A percentile compares a stretch with the other conserved stretches of the same genome.
These are phyloP conservation scores for Xylaria sp. DNA, from an alignment of 2,329 filamentous ascomycete genomes.

Conservation along the genomic window DNA sequence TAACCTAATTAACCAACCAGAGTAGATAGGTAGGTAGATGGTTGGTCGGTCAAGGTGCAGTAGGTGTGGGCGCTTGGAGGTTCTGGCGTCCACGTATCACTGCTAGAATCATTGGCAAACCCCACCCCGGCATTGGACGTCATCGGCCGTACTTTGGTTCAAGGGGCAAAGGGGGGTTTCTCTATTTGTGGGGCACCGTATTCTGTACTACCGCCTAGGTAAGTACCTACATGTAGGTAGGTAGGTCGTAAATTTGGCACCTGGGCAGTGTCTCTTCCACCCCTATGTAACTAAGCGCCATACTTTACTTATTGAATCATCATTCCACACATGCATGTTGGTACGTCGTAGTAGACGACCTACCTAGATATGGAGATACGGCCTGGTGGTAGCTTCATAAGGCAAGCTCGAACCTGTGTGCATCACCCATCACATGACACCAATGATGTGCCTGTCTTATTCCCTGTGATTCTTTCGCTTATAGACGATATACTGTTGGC, in stretches of 20 bases:
- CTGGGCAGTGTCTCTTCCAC: too few species aligned
- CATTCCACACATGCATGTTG: background rate
- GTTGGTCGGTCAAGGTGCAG: background rate
- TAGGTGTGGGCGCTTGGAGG: slow-evolving; percentile 26
- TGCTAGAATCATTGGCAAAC: slow-evolving; percentile 4
- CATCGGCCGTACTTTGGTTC: slow-evolving; percentile 13
- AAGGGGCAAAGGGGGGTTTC: slow-evolving; percentile 8
- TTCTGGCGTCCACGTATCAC: slow-evolving; percentile 20
- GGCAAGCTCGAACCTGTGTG: background rate
- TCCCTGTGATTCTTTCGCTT: background rate
- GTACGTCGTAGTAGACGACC: background rate
- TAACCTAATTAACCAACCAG: too few species aligned
- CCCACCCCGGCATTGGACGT: slow-evolving; percentile 24
- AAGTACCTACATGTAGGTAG: background rate
- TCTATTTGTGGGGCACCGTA: slow-evolving; percentile 13
- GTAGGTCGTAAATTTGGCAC: too few species aligned
- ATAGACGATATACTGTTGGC: background rate
- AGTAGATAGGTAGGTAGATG: too few species aligned
- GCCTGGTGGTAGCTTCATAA: background rate
- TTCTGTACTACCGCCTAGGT: background rate
- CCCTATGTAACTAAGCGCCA: background rate
- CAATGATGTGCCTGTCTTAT: background rate
- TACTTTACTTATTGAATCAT: slow-evolving; percentile 6
- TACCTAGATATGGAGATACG: too few species aligned
- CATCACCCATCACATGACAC: background rate